Percentiles rank a stretch among this genome's conserved stretches.
Conservation (phyloP, 1,284 basidiomycete genomes). For the Mixia osmundae region DNA sequence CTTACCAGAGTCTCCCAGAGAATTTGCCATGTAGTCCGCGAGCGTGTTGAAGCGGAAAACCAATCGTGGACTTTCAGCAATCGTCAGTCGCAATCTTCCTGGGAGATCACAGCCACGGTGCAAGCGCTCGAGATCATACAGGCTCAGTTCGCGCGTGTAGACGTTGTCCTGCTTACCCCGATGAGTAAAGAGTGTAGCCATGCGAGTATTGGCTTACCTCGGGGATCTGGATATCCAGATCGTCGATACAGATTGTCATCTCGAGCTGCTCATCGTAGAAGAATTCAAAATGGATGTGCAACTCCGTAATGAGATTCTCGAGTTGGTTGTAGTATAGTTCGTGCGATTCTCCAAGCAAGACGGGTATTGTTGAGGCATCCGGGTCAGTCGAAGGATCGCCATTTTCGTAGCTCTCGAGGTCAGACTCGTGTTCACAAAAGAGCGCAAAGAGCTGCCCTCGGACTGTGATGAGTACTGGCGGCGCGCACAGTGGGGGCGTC, state of each 20-base stretch:
- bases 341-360: slow-evolving; percentile 2
- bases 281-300: slow-evolving; percentile 7
- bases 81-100: slow-evolving; percentile 11
- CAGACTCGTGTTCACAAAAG: too few species aligned
- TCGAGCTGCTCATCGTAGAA: slow-evolving; percentile 6
- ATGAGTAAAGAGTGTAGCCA: not conserved
- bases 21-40: slow-evolving; percentile 13
- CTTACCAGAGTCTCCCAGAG: not conserved
- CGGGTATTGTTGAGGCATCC: too few species aligned
- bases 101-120: slow-evolving; percentile 14
- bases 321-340: slow-evolving; percentile 11
- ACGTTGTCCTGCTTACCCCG: slow-evolving; percentile 13
- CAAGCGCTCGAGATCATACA: slow-evolving; percentile 17
- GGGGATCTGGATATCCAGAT: slow-evolving; percentile 10
- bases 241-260: slow-evolving; percentile 11
- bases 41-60: slow-evolving; percentile 16
- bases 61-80: slow-evolving; percentile 10
- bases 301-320: slow-evolving; percentile 6
- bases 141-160: slow-evolving; percentile 11
- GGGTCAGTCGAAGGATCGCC: too few species aligned
- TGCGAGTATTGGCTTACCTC: slow-evolving; percentile 9
- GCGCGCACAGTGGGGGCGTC: too few species aligned
- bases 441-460: too few species aligned
- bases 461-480: too few species aligned
- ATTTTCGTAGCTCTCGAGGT: too few species aligned